A percentile compares a stretch with the other conserved stretches of the same genome.
These are phyloP conservation scores for Geotrichum candidum DNA, from an alignment of 1,139 yeast genomes.

Conservation along the genomic window DNA sequence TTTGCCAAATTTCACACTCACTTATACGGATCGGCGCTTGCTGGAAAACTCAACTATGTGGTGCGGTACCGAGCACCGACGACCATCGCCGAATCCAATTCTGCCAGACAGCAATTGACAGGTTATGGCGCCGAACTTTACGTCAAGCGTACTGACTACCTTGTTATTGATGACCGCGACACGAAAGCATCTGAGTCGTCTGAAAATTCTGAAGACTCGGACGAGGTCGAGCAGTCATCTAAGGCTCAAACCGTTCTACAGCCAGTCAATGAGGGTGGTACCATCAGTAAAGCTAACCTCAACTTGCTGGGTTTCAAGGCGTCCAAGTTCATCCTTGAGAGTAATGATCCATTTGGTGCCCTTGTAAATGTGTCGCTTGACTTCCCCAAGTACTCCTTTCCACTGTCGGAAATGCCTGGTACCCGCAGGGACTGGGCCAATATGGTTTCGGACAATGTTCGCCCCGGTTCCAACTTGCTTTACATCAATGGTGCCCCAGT, in stretches of 20 bases:
- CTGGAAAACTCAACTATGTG: slow-evolving; percentile 64
- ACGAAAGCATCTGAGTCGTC: slow-evolving; percentile 21
- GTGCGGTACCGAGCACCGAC: slow-evolving; percentile 59
- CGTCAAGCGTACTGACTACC: slow-evolving; percentile 57
- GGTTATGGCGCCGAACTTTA: slow-evolving; percentile 68
- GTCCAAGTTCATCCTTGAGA: slow-evolving; percentile 28
- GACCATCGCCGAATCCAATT: slow-evolving; percentile 1
- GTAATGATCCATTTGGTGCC: slow-evolving; percentile 30
- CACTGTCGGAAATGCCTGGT: slow-evolving; percentile 24
- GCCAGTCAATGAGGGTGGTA: slow-evolving; percentile 21
- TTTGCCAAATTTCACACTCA: slow-evolving; percentile 56
- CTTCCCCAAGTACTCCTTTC: slow-evolving; percentile 32
- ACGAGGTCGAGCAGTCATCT: slow-evolving; percentile 16
- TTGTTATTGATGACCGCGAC: slow-evolving; percentile 57
- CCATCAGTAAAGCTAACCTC: slow-evolving; percentile 27
- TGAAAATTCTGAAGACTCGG: slow-evolving; percentile 3
- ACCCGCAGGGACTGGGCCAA: slow-evolving; percentile 25
- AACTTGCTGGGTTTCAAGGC: slow-evolving; percentile 33
- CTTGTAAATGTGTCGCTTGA: slow-evolving; percentile 32
- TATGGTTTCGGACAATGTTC: slow-evolving; percentile 21
- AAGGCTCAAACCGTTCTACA: slow-evolving; percentile 19
- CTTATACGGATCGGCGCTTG: slow-evolving; percentile 52
- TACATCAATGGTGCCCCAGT: slow-evolving; percentile 37
- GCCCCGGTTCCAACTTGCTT: slow-evolving; percentile 34
- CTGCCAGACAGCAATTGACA: slow-evolving; percentile 38